A percentile compares a stretch with the other conserved stretches of the same genome.
These are phyloP conservation scores for Aspergillus alliaceus DNA, from an alignment of 2,329 filamentous ascomycete species.

Conservation along the genomic window DNA sequence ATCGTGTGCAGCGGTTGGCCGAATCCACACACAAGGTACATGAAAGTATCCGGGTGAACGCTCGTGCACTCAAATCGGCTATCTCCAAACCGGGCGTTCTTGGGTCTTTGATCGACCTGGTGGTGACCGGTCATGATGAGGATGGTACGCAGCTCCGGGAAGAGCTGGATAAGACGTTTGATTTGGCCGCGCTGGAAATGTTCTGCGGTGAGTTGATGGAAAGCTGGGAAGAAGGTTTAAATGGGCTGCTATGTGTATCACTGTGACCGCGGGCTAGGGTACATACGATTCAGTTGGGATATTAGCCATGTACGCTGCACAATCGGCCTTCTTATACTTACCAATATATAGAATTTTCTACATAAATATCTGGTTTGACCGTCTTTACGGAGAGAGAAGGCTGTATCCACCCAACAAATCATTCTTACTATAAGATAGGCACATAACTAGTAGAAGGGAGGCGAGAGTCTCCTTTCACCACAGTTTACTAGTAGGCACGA, in stretches of 20 bases:
- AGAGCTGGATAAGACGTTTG: slow-evolving; percentile 37
- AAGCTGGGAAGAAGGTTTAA: slow-evolving; percentile 48
- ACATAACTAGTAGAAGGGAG: neutral
- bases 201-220: slow-evolving; percentile 48
- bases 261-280: slow-evolving; percentile 19
- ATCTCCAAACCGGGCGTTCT: slow-evolving; percentile 43
- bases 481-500: slow-evolving; percentile 5
- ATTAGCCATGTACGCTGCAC: neutral
- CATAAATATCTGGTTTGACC: neutral
- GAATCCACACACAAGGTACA: slow-evolving; percentile 27
- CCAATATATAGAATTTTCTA: neutral
- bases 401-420: neutral
- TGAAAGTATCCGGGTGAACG: slow-evolving; percentile 36
- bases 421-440: neutral
- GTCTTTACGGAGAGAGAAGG: neutral
- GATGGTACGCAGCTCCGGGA: slow-evolving; percentile 27
- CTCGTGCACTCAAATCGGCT: slow-evolving; percentile 36
- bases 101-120: slow-evolving; percentile 42
- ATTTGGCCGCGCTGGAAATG: slow-evolving; percentile 40
- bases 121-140: slow-evolving; percentile 24
- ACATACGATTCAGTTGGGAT: neutral
- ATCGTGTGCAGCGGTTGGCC: slow-evolving; percentile 31
- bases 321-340: neutral
- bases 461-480: neutral
- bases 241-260: slow-evolving; percentile 37